Percentiles rank a stretch among this genome's conserved stretches.
phyloP scores from a whole-genome alignment of 2,329 filamentous ascomycete genomes.

The Tolypocladium tropicale region DNA sequence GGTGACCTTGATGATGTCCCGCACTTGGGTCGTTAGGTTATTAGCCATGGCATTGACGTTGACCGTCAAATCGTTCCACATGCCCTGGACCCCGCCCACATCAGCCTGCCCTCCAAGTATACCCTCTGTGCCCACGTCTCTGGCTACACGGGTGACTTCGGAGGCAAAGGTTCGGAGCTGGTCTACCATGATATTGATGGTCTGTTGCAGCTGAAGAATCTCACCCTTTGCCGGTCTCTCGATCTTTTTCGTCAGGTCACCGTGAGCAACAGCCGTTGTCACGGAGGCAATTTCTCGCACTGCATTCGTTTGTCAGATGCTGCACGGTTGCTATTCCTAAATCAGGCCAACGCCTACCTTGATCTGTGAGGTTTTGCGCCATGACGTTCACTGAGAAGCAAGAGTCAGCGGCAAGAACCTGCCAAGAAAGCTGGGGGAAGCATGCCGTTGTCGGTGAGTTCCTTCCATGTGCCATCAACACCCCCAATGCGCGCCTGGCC shows the following conservation, averaged over 20 bases:
- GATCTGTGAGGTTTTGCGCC: conserved; percentile 72
- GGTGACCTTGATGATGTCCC: conserved; percentile 82
- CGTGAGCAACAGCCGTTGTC: conserved; percentile 73
- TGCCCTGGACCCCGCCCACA: conserved; percentile 74
- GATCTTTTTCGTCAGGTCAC: conserved; percentile 76
- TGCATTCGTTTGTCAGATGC: conserved; percentile 26
- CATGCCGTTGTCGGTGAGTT: conserved; percentile 76
- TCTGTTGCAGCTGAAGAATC: conserved; percentile 74
- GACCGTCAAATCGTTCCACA: conserved; percentile 81
- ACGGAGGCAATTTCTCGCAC: conserved; percentile 80
- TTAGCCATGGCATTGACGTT: conserved; percentile 86
- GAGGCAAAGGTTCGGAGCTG: conserved; percentile 75
- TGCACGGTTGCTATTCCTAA: conserved; percentile 79
- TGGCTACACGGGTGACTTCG: conserved; percentile 72
- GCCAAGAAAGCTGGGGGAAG: background rate
- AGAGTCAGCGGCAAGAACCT: conserved; percentile 10
- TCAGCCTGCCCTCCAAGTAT: conserved; percentile 75
- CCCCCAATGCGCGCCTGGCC: conserved; percentile 90
- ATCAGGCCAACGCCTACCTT: conserved; percentile 59
- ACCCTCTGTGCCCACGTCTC: conserved; percentile 77
- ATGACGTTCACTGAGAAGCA: conserved; percentile 64
- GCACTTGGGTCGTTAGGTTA: conserved; percentile 81
- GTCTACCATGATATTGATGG: conserved; percentile 85
- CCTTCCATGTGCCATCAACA: conserved; percentile 95
- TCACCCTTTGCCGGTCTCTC: conserved; percentile 72